Evolutionary conservation across 2,329 filamentous ascomycete species (phyloP).

Genomic region (Fusarium sp.): DNA sequence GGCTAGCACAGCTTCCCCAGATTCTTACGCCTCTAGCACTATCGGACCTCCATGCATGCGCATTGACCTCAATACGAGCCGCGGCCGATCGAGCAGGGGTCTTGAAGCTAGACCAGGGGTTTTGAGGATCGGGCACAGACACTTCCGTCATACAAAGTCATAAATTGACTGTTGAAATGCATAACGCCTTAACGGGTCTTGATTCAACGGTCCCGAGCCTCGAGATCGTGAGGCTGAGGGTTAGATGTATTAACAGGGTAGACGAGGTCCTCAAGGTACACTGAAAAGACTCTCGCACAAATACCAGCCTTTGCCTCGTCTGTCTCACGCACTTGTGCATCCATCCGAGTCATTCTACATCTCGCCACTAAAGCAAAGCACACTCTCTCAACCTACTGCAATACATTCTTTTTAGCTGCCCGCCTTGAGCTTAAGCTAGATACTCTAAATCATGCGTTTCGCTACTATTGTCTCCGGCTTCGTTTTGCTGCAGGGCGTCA

Average conservation of each 20-base stretch:
- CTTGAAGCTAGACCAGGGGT: not conserved
- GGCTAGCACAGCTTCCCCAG: no score
- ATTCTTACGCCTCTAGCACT: no score
- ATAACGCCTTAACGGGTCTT: not conserved
- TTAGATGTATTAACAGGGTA: not conserved
- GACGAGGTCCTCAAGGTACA: not conserved
- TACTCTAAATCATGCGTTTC: conserved; percentile 28
- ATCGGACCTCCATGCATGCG: no score
- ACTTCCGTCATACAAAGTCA: not conserved
- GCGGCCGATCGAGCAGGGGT: no score
- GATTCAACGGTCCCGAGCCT: not conserved
- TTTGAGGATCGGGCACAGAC: not conserved
- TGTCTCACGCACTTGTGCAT: not conserved
- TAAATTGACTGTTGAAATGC: not conserved
- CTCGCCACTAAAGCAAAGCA: conserved; percentile 7
- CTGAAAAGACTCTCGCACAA: not conserved
- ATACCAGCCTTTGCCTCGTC: conserved; percentile 1
- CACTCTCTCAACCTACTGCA: conserved; percentile 6
- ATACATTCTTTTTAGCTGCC: conserved; percentile 8
- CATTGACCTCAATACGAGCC: no score
- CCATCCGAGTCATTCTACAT: conserved; percentile 1
- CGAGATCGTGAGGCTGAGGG: not conserved
- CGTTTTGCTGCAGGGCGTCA: conserved; percentile 17
- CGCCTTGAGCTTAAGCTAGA: not conserved
- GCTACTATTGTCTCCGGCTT: conserved; percentile 24